A percentile compares a stretch with the other conserved stretches of the same genome.
Conservation (phyloP, 441 rosid species). For the Erodium trifolium region DNA sequence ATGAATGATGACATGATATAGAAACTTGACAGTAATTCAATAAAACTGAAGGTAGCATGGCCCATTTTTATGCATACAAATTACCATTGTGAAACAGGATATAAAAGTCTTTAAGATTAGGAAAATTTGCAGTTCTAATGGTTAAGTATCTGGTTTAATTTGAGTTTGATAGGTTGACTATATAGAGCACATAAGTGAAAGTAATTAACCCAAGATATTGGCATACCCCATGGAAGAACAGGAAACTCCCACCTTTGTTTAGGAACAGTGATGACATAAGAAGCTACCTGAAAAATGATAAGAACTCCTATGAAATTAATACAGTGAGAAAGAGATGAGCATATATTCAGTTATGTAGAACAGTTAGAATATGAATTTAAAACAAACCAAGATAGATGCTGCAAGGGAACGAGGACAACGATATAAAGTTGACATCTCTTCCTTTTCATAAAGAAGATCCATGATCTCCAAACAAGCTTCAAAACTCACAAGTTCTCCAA, state of each 20-base stretch:
- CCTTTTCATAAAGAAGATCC: slow-evolving; percentile 81
- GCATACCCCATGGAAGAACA: slow-evolving; percentile 63
- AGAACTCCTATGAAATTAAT: slow-evolving; percentile 17
- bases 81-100: neutral
- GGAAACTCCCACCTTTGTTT: slow-evolving; percentile 68
- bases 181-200: slow-evolving; percentile 1
- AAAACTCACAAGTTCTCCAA: slow-evolving; percentile 53
- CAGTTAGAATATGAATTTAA: slow-evolving; percentile 4
- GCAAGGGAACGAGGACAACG: slow-evolving; percentile 52
- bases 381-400: slow-evolving; percentile 61
- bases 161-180: neutral
- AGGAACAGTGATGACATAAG: slow-evolving; percentile 59
- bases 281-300: slow-evolving; percentile 47
- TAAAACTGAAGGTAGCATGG: neutral
- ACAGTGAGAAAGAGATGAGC: neutral
- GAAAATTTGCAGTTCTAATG: neutral
- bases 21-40: neutral
- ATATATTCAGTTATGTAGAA: slow-evolving; percentile 10
- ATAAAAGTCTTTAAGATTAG: slow-evolving; percentile 6
- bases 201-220: slow-evolving; percentile 3
- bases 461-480: slow-evolving; percentile 74
- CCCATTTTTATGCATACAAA: neutral
- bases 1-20: neutral
- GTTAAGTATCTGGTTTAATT: slow-evolving; percentile 7
- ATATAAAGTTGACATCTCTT: slow-evolving; percentile 47